Evolutionary conservation across 2,329 filamentous ascomycete species (phyloP).

Genomic region (Myriosclerotinia curreyana): DNA sequence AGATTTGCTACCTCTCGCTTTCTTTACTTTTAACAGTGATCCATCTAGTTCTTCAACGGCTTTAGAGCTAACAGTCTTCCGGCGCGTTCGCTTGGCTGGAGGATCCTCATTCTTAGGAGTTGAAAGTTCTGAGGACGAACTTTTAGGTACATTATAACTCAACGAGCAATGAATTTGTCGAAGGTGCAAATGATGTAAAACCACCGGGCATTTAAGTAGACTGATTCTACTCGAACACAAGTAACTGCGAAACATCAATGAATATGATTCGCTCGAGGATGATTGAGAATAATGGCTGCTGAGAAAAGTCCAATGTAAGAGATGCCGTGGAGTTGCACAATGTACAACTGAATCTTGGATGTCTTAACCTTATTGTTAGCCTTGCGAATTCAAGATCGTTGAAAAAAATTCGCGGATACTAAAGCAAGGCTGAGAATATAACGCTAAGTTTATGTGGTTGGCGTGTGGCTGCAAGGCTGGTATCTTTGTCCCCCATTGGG

Average conservation of each 20-base stretch:
- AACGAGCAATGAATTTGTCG: conserved; percentile 3
- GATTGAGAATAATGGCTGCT: background rate
- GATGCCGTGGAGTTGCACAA: background rate
- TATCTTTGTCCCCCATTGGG: no score
- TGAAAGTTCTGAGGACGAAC: background rate
- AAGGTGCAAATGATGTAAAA: background rate
- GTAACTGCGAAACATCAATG: conserved; percentile 32
- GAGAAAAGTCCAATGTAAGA: background rate
- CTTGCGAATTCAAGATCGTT: background rate
- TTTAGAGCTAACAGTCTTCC: background rate
- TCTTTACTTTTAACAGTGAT: background rate
- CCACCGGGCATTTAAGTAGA: conserved; percentile 12
- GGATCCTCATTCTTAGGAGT: background rate
- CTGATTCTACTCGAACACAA: conserved; percentile 23
- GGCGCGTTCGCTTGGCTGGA: conserved; percentile 1
- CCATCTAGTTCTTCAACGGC: background rate
- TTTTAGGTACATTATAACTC: background rate
- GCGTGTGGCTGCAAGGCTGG: background rate
- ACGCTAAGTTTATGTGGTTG: background rate
- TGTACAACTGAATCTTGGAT: background rate
- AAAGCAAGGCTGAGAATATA: background rate
- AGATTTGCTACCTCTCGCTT: background rate
- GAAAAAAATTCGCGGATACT: background rate
- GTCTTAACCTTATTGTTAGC: background rate
- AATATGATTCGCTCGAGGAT: background rate